These are phyloP conservation scores for Kluyveromyces siamensis DNA, from an alignment of 805 yeast genomes.

Conservation along the genomic window DNA sequence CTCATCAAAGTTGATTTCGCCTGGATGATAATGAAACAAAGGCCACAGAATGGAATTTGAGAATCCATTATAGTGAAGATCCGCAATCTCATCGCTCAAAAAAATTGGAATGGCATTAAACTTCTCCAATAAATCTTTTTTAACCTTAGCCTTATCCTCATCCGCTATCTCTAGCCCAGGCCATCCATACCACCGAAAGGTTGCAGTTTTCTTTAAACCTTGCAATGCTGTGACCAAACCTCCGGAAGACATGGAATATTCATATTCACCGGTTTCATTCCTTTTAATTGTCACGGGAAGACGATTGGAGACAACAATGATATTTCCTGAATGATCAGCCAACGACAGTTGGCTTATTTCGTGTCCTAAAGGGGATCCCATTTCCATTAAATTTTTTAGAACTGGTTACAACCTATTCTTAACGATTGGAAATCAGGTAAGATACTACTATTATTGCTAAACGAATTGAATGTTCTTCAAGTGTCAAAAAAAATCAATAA, in stretches of 20 bases:
- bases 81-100: slow-evolving; percentile 82
- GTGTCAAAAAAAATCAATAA: too few species aligned
- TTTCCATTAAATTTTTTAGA: too few species aligned
- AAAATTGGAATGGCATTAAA: slow-evolving; percentile 89
- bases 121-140: slow-evolving; percentile 58
- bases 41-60: slow-evolving; percentile 96
- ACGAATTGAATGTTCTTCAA: neutral
- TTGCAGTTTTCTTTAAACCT: slow-evolving; percentile 73
- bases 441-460: neutral
- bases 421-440: too few species aligned
- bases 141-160: slow-evolving; percentile 60
- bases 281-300: slow-evolving; percentile 87
- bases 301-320: slow-evolving; percentile 87
- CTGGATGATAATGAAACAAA: slow-evolving; percentile 95
- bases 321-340: slow-evolving; percentile 42
- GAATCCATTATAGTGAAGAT: slow-evolving; percentile 93
- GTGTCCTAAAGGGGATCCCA: neutral
- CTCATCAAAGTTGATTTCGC: slow-evolving; percentile 97
- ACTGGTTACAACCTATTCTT: too few species aligned
- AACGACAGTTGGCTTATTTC: neutral
- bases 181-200: slow-evolving; percentile 98
- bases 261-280: slow-evolving; percentile 50
- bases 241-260: slow-evolving; percentile 90
- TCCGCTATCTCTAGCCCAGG: slow-evolving; percentile 85
- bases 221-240: slow-evolving; percentile 94